Evolutionary conservation across 495 filamentous ascomycete genomes (phyloP).

Genomic region (Choiromyces venosus): DNA sequence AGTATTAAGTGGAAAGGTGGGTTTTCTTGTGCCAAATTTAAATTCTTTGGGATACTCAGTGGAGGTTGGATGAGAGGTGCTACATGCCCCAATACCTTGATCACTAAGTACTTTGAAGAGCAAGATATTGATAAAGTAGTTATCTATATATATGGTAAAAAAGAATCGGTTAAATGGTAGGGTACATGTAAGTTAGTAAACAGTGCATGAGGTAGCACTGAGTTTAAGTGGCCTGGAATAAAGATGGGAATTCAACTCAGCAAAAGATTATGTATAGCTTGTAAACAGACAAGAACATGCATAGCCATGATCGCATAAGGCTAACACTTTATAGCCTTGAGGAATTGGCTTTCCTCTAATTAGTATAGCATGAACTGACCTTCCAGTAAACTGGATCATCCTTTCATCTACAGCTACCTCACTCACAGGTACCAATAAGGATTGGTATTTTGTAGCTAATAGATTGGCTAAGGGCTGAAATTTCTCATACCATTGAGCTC

Average conservation of each 20-base stretch:
- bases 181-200: slow-evolving; percentile 5
- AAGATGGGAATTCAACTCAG: background rate
- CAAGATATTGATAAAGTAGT: slow-evolving; percentile 2
- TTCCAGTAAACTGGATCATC: slow-evolving; percentile 15
- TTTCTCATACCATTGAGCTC: slow-evolving; percentile 7
- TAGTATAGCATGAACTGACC: slow-evolving; percentile 10
- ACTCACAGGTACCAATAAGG: slow-evolving; percentile 5
- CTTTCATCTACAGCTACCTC: slow-evolving; percentile 15
- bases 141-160: too few relatives aligned
- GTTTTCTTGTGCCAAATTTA: background rate
- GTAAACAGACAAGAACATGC: background rate
- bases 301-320: background rate
- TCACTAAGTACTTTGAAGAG: background rate
- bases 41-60: background rate
- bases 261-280: background rate
- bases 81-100: background rate
- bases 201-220: background rate
- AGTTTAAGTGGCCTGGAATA: too few relatives aligned
- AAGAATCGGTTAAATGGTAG: background rate
- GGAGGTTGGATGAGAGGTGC: slow-evolving; percentile 1
- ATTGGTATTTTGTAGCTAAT: too few relatives aligned
- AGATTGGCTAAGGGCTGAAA: background rate
- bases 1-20: too few relatives aligned
- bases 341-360: slow-evolving; percentile 10
- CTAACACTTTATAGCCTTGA: slow-evolving; percentile 10